Evolutionary conservation across 108 stramenopile genomes (phyloP).

Genomic region (Pseudonitzschia delicatissima): DNA sequence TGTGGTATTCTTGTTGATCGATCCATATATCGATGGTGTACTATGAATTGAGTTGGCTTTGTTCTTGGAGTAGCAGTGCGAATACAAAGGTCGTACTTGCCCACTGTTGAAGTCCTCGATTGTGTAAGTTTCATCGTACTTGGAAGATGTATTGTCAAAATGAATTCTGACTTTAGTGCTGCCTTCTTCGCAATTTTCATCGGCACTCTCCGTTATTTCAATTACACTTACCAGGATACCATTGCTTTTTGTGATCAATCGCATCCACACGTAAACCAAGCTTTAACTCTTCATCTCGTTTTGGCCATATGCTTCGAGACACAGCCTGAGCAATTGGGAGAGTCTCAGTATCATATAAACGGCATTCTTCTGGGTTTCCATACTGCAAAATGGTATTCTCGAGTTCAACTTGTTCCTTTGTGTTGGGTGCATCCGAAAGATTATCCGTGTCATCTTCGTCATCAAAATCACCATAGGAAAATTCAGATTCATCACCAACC

Average conservation of each 20-base stretch:
- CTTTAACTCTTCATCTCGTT: constrained; percentile 57
- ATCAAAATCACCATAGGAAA: constrained; percentile 37
- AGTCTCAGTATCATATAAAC: constrained; percentile 69
- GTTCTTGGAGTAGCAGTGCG: constrained; percentile 62
- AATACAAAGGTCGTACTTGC: constrained; percentile 74
- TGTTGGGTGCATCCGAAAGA: background rate
- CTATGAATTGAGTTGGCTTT: constrained; percentile 79
- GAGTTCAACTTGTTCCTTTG: constrained; percentile 39
- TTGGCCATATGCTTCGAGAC: constrained; percentile 82
- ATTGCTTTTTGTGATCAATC: constrained; percentile 80
- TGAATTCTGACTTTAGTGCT: constrained; percentile 73
- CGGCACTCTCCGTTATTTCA: constrained; percentile 54
- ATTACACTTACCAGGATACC: constrained; percentile 90
- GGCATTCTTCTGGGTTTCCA: constrained; percentile 74
- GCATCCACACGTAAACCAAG: constrained; percentile 93
- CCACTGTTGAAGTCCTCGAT: constrained; percentile 76
- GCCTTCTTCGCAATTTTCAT: constrained; percentile 17
- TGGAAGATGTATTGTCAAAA: constrained; percentile 90
- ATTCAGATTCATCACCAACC: constrained; percentile 36
- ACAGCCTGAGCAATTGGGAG: constrained; percentile 62
- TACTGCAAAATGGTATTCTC: constrained; percentile 50
- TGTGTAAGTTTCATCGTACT: constrained; percentile 90
- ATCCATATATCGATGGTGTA: constrained; percentile 64
- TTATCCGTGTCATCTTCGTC: constrained; percentile 22
- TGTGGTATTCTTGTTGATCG: constrained; percentile 32